A percentile compares a stretch with the other conserved stretches of the same genome.
Evolutionary conservation across 805 yeast species (phyloP).

Genomic region (Candida insectorum): DNA sequence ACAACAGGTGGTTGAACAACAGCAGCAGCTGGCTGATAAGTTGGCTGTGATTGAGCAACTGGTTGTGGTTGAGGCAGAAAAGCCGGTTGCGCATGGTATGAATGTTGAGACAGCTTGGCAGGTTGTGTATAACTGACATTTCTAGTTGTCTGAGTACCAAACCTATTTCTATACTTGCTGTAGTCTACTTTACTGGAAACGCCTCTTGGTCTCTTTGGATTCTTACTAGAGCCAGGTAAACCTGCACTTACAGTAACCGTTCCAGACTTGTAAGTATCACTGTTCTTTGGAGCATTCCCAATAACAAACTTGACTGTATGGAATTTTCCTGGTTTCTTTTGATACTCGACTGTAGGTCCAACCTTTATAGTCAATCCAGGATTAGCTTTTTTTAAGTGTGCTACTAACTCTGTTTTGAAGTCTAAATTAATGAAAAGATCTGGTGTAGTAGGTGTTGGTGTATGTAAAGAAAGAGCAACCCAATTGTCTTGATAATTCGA

Average conservation of each 20-base stretch:
- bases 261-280: constrained; percentile 85
- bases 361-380: constrained; percentile 58
- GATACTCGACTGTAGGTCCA: constrained; percentile 72
- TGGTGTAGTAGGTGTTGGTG: constrained; percentile 53
- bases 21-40: constrained; percentile 16
- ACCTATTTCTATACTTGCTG: constrained; percentile 39
- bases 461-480: constrained; percentile 63
- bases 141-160: constrained; percentile 10
- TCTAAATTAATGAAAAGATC: constrained; percentile 78
- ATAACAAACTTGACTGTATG: constrained; percentile 70
- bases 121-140: constrained; percentile 19
- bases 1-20: constrained; percentile 19
- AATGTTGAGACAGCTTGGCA: constrained; percentile 18
- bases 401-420: constrained; percentile 85
- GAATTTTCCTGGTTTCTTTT: constrained; percentile 85
- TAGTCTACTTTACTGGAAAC: constrained; percentile 35
- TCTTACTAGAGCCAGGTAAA: constrained; percentile 65
- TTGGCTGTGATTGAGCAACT: constrained; percentile 19
- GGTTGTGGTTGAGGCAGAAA: constrained; percentile 9
- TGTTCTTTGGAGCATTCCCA: constrained; percentile 53
- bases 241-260: constrained; percentile 81
- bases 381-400: constrained; percentile 65
- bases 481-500: constrained; percentile 88
- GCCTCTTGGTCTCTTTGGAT: constrained; percentile 75
- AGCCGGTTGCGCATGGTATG: constrained; percentile 2